Conservation (phyloP, 768 basidiomycete species). For the Boletus rubropictus region DNA sequence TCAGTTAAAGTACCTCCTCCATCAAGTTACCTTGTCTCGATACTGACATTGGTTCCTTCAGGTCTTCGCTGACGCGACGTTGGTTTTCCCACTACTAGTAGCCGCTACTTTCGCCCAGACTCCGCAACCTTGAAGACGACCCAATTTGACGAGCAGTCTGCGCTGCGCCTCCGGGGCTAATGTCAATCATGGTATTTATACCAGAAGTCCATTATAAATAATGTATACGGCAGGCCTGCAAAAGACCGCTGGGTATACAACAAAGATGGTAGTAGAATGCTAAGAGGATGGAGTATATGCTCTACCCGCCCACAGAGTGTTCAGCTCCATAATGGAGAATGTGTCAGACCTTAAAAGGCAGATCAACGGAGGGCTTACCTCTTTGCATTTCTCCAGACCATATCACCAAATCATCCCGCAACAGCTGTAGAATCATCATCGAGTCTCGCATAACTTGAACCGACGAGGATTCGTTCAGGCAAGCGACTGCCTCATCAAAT, state of each 20-base stretch:
- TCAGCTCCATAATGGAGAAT: conserved; percentile 19
- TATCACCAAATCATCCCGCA: conserved; percentile 79
- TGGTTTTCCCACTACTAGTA: conserved; percentile 92
- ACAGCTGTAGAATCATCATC: conserved; percentile 74
- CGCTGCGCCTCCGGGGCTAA: background rate
- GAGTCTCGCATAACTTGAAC: conserved; percentile 57
- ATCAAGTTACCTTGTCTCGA: background rate
- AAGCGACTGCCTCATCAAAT: conserved; percentile 82
- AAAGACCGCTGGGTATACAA: background rate
- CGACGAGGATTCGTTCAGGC: conserved; percentile 43
- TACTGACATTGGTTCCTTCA: conserved; percentile 16
- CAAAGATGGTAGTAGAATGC: conserved; percentile 1
- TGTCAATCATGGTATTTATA: background rate
- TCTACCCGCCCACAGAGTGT: conserved; percentile 17
- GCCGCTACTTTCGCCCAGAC: conserved; percentile 85
- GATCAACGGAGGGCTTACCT: conserved; percentile 23
- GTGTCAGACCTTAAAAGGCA: conserved; percentile 11
- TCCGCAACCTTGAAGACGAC: conserved; percentile 1
- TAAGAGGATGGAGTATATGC: background rate
- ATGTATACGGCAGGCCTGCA: conserved; percentile 6
- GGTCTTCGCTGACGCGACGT: conserved; percentile 94
- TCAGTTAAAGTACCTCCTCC: conserved; percentile 60
- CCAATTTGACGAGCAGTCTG: background rate
- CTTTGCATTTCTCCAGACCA: conserved; percentile 75
- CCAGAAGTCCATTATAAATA: conserved; percentile 9